Evolutionary conservation across 805 yeast species (phyloP).

Genomic region (Lipomyces yamanashiensis): DNA sequence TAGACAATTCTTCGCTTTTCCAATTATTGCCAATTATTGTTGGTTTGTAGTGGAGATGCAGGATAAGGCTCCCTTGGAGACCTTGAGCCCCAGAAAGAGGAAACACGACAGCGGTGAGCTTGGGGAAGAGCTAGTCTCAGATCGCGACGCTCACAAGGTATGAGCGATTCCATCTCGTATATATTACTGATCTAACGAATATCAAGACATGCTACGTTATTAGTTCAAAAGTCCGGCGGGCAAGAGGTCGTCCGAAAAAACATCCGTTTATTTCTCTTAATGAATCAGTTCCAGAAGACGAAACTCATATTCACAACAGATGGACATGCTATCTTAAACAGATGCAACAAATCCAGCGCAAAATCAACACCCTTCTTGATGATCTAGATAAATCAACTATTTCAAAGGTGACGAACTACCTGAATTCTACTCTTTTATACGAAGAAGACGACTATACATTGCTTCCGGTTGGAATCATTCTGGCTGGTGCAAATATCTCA

Average conservation of each 20-base stretch:
- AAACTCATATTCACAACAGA: conserved; percentile 11
- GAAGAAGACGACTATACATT: conserved; percentile 28
- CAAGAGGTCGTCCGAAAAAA: conserved; percentile 3
- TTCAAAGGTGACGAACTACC: conserved; percentile 2
- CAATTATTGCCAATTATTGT: too few species aligned
- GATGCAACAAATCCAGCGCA: conserved; percentile 6
- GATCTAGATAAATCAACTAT: conserved; percentile 9
- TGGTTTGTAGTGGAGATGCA: neutral
- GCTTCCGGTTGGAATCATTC: conserved; percentile 41
- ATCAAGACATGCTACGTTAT: conserved; percentile 25
- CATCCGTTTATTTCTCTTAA: conserved; percentile 17
- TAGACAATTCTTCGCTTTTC: too few species aligned
- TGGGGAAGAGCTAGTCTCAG: conserved; percentile 20
- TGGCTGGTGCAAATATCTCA: conserved; percentile 46
- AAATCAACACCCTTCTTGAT: conserved; percentile 3
- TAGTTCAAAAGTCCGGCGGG: neutral
- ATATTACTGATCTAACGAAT: neutral
- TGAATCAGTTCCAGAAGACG: conserved; percentile 18
- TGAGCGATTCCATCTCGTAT: neutral
- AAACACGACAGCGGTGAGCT: neutral
- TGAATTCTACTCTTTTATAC: conserved; percentile 2
- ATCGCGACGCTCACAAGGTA: conserved; percentile 34
- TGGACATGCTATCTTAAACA: conserved; percentile 12
- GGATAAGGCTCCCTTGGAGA: neutral
- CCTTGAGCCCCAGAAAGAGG: neutral